Base-by-base conservation (phyloP, 1,284 basidiomycete species). In the Melampsora allii-populina region DNA sequence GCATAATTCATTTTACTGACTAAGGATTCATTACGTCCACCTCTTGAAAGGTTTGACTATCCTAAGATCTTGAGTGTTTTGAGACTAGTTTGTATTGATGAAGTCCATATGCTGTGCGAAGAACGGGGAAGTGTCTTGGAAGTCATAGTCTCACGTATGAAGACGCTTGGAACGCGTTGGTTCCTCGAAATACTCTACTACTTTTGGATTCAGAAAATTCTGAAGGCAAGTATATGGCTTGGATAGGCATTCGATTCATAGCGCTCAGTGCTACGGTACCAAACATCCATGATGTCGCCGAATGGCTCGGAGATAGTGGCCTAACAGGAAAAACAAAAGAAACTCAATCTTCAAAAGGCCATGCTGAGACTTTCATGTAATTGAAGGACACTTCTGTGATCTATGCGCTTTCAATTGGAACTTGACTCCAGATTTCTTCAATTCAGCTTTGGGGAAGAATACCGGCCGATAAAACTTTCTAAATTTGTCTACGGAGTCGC, bases 221-320 rank as follows among this genome's bases (percentile, higher is more conserved):
- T 48, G 21, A 4, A 10, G 59, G 45, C 29, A 6, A 29, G 27
- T 29, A 3, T 56, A 29, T 56, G 65, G 76, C 77, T 58, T 72
- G 77, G n/a, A 83, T 84, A 1, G 82, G 83, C 1, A 87, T 91
- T 24, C 88, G 94, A 5, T 92, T 97, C 79, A 83, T 97, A 33
- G 87, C 95, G 5, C 87, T 97, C 33, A 95, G 93, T 0, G 95
- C 95, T 1, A 97, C 95, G 0, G 90, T 93, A 0, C 95, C 95
- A 0, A 98, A 98, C 78, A 89, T 94, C 67, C 84, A 87, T 50
- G 95, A 98, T 79, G 87, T 98, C 31, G 93, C 93, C 0, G 82
- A 84, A 61, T 98, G 94, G 95, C 88, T 98, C 65, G 89, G 90
- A n/a, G 80, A 81, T 12, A 63, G 68, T 12, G 76, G 75, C 27